Evolutionary conservation across 2,329 filamentous ascomycete genomes (phyloP).

Genomic region (Xylariaceae sp.): DNA sequence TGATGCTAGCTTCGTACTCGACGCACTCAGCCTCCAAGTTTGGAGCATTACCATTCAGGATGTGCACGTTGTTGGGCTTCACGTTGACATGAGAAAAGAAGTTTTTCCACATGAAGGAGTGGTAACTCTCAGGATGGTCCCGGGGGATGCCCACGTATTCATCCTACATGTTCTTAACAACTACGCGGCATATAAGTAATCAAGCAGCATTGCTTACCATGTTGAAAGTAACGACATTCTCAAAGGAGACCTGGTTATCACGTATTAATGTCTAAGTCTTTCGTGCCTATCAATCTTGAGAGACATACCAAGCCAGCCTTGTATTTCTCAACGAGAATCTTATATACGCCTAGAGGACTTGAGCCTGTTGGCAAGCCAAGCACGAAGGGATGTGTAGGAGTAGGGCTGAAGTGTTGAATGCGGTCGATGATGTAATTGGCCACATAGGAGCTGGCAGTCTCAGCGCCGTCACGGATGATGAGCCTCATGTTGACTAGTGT

Average conservation of each 20-base stretch:
- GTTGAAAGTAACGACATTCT: slow-evolving; percentile 87
- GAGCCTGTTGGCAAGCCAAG: slow-evolving; percentile 81
- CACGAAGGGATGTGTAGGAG: slow-evolving; percentile 70
- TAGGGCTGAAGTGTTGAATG: slow-evolving; percentile 73
- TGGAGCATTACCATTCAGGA: slow-evolving; percentile 74
- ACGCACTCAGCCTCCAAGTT: slow-evolving; percentile 74
- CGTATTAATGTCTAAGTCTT: slow-evolving; percentile 29
- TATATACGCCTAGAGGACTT: slow-evolving; percentile 75
- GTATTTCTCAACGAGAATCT: slow-evolving; percentile 66
- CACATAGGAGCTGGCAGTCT: slow-evolving; percentile 68
- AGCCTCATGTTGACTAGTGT: slow-evolving; percentile 61
- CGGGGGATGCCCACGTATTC: slow-evolving; percentile 82
- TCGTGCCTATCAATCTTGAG: background rate
- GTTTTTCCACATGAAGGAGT: slow-evolving; percentile 90
- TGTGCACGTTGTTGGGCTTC: slow-evolving; percentile 76
- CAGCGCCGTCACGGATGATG: slow-evolving; percentile 72
- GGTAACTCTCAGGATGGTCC: slow-evolving; percentile 81
- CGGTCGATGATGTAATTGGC: slow-evolving; percentile 79
- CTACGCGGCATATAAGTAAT: background rate
- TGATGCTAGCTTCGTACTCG: slow-evolving; percentile 75
- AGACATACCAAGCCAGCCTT: slow-evolving; percentile 56
- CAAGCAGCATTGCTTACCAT: slow-evolving; percentile 54
- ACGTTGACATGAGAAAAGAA: slow-evolving; percentile 86
- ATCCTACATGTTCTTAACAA: slow-evolving; percentile 48
- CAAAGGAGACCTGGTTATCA: slow-evolving; percentile 66